A percentile compares a stretch with the other conserved stretches of the same genome.
Conservation (phyloP, 1,284 basidiomycete species). For the Leccinum laetum region DNA sequence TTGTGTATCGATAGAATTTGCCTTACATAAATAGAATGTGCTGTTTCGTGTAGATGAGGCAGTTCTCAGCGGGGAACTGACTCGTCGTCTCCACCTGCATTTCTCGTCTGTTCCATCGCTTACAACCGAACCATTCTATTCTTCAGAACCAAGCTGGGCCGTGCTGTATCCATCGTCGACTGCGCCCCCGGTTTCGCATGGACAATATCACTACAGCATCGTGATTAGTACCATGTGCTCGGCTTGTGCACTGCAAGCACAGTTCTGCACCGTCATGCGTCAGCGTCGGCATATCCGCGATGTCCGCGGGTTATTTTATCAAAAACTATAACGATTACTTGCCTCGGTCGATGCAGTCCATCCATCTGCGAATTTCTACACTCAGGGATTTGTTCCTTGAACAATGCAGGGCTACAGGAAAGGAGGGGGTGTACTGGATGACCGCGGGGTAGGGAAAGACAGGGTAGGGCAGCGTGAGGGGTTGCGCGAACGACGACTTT, state of each 20-base stretch:
- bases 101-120: not conserved
- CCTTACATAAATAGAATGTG: not conserved
- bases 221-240: conserved; percentile 90
- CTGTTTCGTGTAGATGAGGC: no score
- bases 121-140: not conserved
- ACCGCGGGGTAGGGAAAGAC: no score
- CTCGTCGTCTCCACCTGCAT: not conserved
- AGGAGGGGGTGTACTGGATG: not conserved
- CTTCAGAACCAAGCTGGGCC: not conserved
- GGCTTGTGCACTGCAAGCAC: conserved; percentile 80
- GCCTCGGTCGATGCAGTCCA: conserved; percentile 88
- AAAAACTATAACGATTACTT: conserved; percentile 18
- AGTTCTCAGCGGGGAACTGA: not conserved
- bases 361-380: conserved; percentile 83
- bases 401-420: conserved; percentile 68
- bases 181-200: not conserved
- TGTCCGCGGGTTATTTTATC: not conserved
- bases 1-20: not conserved
- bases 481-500: not conserved
- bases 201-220: conserved; percentile 3
- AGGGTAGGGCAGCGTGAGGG: no score
- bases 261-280: conserved; percentile 33
- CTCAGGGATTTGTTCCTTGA: conserved; percentile 65
- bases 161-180: not conserved
- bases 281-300: not conserved